Base-by-base conservation (phyloP, 257 asterid species). In the Fraxinus pennsylvanica region DNA sequence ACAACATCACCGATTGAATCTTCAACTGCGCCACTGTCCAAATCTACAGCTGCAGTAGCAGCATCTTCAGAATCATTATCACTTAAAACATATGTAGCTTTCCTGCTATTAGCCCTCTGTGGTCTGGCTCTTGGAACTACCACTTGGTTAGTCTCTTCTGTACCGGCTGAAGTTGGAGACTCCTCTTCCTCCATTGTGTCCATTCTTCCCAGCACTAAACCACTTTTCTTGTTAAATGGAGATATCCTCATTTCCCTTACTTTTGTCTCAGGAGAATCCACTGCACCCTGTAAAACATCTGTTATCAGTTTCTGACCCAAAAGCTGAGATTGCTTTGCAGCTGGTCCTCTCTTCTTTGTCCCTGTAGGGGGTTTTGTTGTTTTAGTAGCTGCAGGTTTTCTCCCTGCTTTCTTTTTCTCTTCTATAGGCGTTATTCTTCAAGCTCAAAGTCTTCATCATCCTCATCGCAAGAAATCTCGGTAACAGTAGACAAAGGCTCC, bases 181-280 rank as follows among this genome's bases (percentile, higher is more conserved):
- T 81, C 86, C 9, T 78, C 89, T 12, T 80, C 85, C 13, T 80
- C 92, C 15, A 80, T 6, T 5, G 10, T 75, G 27, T 78, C 65
- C 4, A 86, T 63, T 75, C 82, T 87, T 72, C 91, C 94, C 27
- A 90, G 69, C 68, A 90, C 32, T 47, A 98, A 88, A 69, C 96
- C 89, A 80, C 98, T 93, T 81, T 96, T 93, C 92, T 94, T 94
- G 92, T 96, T 91, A 80, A 92, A 96, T 1, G 98, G 98, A 5
- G 99, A 96, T 8, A 82, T 88, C 76, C 99, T 91, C 95, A 89
- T 89, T 78, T 86, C 88, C 86, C 97, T 92, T 75, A 91, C 95
- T 79, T 92, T 96, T 80, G 82, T 94, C 57, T 90, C 97, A 6
- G 97, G 99, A 3, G 98, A 89, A 74, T 71, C 77, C 25, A 81